phyloP scores from a whole-genome alignment of 441 rosid genomes.

The Euphorbia schlechtendalii region DNA sequence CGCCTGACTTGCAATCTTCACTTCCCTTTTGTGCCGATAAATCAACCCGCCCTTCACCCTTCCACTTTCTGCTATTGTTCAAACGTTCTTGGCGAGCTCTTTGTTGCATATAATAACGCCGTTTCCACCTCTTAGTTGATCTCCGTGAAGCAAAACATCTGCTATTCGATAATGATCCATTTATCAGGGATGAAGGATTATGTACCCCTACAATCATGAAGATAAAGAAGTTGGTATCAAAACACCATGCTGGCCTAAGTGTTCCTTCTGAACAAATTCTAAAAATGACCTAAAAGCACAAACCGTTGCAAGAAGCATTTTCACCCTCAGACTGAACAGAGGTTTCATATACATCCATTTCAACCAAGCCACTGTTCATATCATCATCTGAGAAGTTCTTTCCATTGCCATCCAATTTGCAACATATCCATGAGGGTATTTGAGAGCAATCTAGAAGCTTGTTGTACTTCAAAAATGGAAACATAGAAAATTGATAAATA shows the following conservation, averaged over 20 bases:
- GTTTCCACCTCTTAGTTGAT: constrained; percentile 85
- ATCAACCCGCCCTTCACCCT: constrained; percentile 57
- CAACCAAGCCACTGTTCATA: constrained; percentile 50
- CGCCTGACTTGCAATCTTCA: constrained; percentile 25
- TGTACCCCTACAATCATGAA: constrained; percentile 40
- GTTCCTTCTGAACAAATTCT: background rate
- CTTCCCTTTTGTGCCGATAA: constrained; percentile 30
- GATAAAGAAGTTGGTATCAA: constrained; percentile 14
- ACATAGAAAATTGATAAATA: constrained; percentile 12
- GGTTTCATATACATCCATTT: constrained; percentile 86
- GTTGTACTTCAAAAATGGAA: constrained; percentile 52
- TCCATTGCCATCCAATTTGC: constrained; percentile 65
- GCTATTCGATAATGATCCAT: constrained; percentile 45
- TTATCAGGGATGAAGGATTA: constrained; percentile 33
- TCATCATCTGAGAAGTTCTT: constrained; percentile 44
- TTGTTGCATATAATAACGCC: constrained; percentile 69
- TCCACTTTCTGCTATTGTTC: constrained; percentile 89
- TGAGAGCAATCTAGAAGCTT: constrained; percentile 59
- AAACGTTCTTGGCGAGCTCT: constrained; percentile 88
- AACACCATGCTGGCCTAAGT: background rate
- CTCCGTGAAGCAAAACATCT: constrained; percentile 55
- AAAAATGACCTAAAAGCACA: constrained; percentile 14
- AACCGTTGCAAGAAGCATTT: constrained; percentile 46
- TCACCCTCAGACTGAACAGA: constrained; percentile 27
- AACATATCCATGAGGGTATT: constrained; percentile 85